These are phyloP conservation scores for Salix arbutifolia DNA, from an alignment of 345 rosid species.

Conservation along the genomic window DNA sequence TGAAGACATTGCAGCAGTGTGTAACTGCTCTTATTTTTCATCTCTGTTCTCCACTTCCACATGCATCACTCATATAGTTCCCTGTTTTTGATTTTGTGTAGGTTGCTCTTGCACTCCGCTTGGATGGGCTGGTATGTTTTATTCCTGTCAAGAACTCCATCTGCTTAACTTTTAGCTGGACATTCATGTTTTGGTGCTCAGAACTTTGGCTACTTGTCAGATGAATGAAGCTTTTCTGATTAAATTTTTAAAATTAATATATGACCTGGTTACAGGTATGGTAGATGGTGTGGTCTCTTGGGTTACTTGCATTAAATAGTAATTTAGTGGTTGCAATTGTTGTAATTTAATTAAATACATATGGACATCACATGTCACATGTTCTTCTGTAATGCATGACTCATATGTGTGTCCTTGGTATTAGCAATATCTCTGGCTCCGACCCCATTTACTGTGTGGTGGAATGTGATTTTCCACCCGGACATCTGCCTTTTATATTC, in stretches of 20 bases:
- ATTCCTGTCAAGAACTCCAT: conserved; percentile 4
- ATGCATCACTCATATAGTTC: conserved; percentile 24
- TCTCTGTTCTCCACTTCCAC: not conserved
- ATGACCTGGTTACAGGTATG: not conserved
- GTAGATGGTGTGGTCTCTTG: not conserved
- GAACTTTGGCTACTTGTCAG: not conserved
- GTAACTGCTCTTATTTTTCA: conserved; percentile 16
- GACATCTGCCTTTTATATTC: too few relatives aligned
- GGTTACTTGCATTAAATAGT: not conserved
- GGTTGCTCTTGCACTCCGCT: conserved; percentile 92
- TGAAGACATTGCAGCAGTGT: conserved; percentile 94
- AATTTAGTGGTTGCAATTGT: not conserved
- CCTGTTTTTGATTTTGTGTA: conserved; percentile 31
- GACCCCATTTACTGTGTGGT: not conserved
- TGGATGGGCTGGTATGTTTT: conserved; percentile 89
- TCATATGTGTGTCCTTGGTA: not conserved
- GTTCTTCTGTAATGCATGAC: too few relatives aligned
- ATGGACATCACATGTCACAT: not conserved
- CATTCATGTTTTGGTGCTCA: not conserved
- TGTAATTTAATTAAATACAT: not conserved
- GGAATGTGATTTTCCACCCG: too few relatives aligned
- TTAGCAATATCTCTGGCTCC: not conserved
- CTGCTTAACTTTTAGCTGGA: not conserved
- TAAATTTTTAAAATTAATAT: not conserved
- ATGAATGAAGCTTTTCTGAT: not conserved